These are phyloP conservation scores for Botrytis porri DNA, from an alignment of 2,329 filamentous ascomycete species.

Conservation along the genomic window DNA sequence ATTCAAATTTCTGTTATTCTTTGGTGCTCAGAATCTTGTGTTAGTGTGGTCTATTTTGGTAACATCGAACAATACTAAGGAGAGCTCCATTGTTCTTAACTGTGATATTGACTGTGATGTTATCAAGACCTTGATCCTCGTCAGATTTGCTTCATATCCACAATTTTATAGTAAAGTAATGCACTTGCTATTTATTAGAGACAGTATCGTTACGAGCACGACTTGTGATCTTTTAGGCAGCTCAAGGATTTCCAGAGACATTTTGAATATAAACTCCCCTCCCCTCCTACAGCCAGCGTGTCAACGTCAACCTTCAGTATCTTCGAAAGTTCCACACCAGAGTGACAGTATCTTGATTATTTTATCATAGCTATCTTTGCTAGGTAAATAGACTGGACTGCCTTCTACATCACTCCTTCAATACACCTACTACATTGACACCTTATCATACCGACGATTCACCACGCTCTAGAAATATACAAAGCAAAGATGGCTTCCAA, in stretches of 20 bases:
- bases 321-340: not conserved
- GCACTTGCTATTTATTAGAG: constrained; percentile 10
- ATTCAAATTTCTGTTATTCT: not conserved
- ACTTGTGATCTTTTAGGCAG: not conserved
- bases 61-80: constrained; percentile 17
- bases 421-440: not conserved
- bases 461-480: not conserved
- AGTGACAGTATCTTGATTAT: not conserved
- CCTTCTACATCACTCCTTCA: not conserved
- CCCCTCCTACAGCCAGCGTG: not conserved
- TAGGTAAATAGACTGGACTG: not conserved
- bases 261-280: not conserved
- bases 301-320: not conserved
- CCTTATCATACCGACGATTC: not conserved
- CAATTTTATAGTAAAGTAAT: constrained; percentile 6
- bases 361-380: not conserved
- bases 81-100: constrained; percentile 8
- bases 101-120: not conserved
- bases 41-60: not conserved
- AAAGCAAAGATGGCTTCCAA: constrained; percentile 4
- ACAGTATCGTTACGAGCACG: not conserved
- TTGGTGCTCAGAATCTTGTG: not conserved
- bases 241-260: not conserved
- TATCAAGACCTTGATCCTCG: constrained; percentile 1
- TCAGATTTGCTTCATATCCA: constrained; percentile 1